A percentile compares a stretch with the other conserved stretches of the same genome.
phyloP scores from a whole-genome alignment of 1,139 yeast genomes.

The Arxiozyma bovina region DNA sequence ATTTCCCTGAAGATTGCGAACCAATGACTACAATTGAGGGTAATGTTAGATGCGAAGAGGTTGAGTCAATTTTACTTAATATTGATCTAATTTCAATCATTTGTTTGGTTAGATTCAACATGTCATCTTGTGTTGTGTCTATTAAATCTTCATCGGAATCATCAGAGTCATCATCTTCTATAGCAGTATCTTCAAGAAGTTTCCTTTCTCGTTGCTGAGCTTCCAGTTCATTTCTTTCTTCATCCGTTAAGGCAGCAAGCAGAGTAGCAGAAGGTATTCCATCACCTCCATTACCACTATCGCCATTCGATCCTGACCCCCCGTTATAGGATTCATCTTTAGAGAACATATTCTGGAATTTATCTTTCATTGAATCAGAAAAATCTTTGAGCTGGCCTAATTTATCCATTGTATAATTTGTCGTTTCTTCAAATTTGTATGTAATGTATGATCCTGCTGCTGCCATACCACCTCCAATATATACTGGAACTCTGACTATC shows the following conservation, averaged over 20 bases:
- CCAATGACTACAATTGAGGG: conserved; percentile 97
- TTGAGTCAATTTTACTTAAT: conserved; percentile 64
- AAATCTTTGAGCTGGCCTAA: conserved; percentile 52
- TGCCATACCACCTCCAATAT: conserved; percentile 82
- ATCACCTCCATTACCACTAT: conserved; percentile 21
- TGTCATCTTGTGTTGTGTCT: conserved; percentile 57
- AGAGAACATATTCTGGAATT: conserved; percentile 24
- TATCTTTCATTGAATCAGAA: conserved; percentile 32
- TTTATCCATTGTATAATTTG: conserved; percentile 59
- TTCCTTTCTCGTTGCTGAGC: conserved; percentile 4
- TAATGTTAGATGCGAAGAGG: conserved; percentile 62
- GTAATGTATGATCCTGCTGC: conserved; percentile 92
- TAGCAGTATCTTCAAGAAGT: conserved; percentile 27
- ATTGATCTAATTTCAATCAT: conserved; percentile 92
- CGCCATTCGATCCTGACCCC: background rate
- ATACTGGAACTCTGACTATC: conserved; percentile 59
- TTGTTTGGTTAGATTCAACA: conserved; percentile 79
- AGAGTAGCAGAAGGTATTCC: conserved; percentile 33
- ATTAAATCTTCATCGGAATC: conserved; percentile 38
- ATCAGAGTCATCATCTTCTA: conserved; percentile 34
- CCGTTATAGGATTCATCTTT: conserved; percentile 24
- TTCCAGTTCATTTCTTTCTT: conserved; percentile 21
- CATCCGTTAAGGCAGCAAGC: conserved; percentile 34
- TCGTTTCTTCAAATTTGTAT: conserved; percentile 84
- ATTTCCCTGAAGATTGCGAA: conserved; percentile 94